Evolutionary conservation across 164 flowering plant species (phyloP), one percentile per base, ranked within the genome.

Genomic region (Umbilicus rupestris): DNA sequence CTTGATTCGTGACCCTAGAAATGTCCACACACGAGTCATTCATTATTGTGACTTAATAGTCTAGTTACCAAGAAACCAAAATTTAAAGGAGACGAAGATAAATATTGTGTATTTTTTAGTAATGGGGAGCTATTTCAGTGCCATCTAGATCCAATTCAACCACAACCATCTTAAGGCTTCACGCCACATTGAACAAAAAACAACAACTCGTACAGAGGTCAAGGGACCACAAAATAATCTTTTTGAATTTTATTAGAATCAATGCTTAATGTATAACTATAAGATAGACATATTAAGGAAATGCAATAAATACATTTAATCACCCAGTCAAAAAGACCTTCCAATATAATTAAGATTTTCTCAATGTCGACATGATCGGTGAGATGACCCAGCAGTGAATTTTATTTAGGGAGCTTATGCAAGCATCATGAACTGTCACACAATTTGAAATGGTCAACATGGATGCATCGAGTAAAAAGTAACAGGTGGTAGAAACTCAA

Each of bases 1-100:
- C 66, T 63, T 57, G 72, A 62, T 62, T 69, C 73, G 47, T 19
- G 69, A 31, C 70, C 66, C 79, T 75, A 66, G n/a, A 29, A 29
- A 42, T 59, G 26, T 39, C 22, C 26, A 67, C 7, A 70, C 45
- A 49, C 15, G n/a, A 19, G 29, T 9, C 7, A 52, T 37, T 17
- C 30, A 14, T 2, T 52, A 19, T 47, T n/a, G 1, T 24, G 2
- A 52, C 8, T 52, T 11, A 3, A 52, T 5, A 3, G 14, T 12
- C 58, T 52, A 24, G 30, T 52, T 52, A 7, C 57, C 57, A 50
- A 52, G 58, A 26, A 52, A 52, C 28, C 5, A 14, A 24, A 20
- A 24, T 24, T 52, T 52, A 20, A 20, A 0, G 14, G 58, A 5
- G 30, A 22, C 29, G 24, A 24, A 24, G 29, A 52, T 52, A 52